Percentiles rank a stretch among this genome's conserved stretches.
These are phyloP conservation scores for Trametes cubensis DNA, from an alignment of 768 basidiomycete genomes.

Conservation along the genomic window DNA sequence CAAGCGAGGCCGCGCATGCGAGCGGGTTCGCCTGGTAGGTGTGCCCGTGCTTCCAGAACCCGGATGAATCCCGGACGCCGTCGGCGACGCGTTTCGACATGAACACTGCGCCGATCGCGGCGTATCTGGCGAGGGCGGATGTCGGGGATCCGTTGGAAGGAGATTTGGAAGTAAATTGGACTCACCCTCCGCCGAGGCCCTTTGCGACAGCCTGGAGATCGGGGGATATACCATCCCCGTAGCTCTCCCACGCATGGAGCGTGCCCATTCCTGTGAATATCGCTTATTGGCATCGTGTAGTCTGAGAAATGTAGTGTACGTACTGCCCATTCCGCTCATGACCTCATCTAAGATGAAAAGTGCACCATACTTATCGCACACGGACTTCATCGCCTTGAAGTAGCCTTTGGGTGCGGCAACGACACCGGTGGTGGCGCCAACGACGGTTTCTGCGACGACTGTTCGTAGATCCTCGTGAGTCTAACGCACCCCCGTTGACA, in stretches of 20 bases:
- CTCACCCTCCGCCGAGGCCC: slow-evolving; percentile 85
- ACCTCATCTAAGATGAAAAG: slow-evolving; percentile 90
- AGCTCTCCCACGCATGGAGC: slow-evolving; percentile 83
- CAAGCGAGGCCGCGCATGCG: slow-evolving; percentile 77
- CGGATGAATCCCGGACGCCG: slow-evolving; percentile 68
- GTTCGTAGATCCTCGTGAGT: not conserved
- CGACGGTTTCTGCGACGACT: slow-evolving; percentile 88
- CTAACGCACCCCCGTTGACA: not conserved
- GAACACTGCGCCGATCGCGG: slow-evolving; percentile 79
- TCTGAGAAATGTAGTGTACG: slow-evolving; percentile 34
- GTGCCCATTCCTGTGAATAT: slow-evolving; percentile 73
- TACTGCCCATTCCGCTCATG: slow-evolving; percentile 91
- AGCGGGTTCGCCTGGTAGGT: slow-evolving; percentile 82
- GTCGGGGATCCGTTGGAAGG: not conserved
- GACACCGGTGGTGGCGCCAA: slow-evolving; percentile 82
- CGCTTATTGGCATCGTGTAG: not conserved
- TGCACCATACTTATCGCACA: slow-evolving; percentile 71
- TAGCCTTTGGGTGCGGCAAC: slow-evolving; percentile 82
- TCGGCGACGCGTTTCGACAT: slow-evolving; percentile 71
- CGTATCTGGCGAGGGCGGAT: slow-evolving; percentile 55
- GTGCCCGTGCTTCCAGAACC: slow-evolving; percentile 82
- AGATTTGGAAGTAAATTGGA: slow-evolving; percentile 10
- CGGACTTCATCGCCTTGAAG: slow-evolving; percentile 81
- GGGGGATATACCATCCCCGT: slow-evolving; percentile 75
- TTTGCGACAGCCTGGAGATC: slow-evolving; percentile 91